Evolutionary conservation across 1,284 basidiomycete species (phyloP).

Genomic region (Xanthoconium separans): DNA sequence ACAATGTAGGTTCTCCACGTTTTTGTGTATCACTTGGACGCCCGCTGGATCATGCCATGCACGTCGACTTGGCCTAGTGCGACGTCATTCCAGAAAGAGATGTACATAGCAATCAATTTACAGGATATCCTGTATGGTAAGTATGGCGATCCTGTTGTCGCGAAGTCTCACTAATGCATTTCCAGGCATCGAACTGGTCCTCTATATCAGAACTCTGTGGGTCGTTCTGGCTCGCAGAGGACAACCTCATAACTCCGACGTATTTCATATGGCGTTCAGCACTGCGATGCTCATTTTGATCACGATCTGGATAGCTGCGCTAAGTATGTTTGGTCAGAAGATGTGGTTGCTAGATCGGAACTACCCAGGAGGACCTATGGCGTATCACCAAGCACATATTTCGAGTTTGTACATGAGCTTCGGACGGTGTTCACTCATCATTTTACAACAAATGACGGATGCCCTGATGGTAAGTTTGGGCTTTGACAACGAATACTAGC

Average conservation of each 20-base stretch:
- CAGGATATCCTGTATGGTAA: constrained; percentile 3
- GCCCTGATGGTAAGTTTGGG: background rate
- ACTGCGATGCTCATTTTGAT: constrained; percentile 1
- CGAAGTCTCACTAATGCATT: background rate
- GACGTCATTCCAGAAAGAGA: background rate
- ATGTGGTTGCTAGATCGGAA: background rate
- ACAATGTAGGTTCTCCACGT: no score
- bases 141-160: background rate
- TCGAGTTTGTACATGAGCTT: background rate
- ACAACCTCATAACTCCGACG: background rate
- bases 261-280: background rate
- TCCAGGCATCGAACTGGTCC: background rate
- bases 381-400: background rate
- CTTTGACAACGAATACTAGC: no score
- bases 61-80: background rate
- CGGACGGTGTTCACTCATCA: background rate
- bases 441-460: constrained; percentile 1
- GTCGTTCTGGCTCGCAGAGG: background rate
- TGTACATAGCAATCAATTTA: background rate
- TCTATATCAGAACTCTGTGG: background rate
- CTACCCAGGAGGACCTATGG: constrained; percentile 2
- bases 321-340: background rate
- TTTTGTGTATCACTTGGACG: background rate
- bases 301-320: background rate
- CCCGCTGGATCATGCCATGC: constrained; percentile 1